Evolutionary conservation across 2,329 filamentous ascomycete species (phyloP), one percentile per base, ranked within the genome.

Genomic region (Xylaria sp.): DNA sequence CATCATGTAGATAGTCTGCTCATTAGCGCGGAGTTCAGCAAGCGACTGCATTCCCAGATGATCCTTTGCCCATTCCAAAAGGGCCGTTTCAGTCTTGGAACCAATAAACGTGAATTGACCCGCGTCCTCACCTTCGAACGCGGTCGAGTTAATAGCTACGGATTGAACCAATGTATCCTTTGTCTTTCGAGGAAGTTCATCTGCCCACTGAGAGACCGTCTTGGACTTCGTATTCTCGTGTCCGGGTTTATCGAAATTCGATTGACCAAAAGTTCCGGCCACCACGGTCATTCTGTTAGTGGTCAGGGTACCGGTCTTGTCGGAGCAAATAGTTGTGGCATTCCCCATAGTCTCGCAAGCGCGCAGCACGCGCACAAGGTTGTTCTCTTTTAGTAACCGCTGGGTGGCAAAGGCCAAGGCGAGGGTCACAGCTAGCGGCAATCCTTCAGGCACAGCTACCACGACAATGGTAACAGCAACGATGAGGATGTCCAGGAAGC

Each of bases 261-360:
- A 78, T 59, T 76, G 78, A 35, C 91, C 91, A 48, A 93, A 80
- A 5, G 90, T 90, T 6, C 91, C 91, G 29, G 91, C 90, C 35
- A 94, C 91, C 1, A 93, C 91, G 0, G 90, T 91, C 90, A 92
- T 92, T 78, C 90, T 89, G 76, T 92, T 92, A 67, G 92, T 90
- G 0, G 91, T 93, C 21, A 93, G 81, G 5, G 91, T 93, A 59
- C 91, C 91, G 1, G 91, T 93, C 80, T 93, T 93, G 78, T 93
- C 92, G 3, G 92, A 94, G 79, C 92, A 95, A 42, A 95, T 91
- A 0, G 92, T 91, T 1, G 88, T 91, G 32, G 88, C 88, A 73
- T 92, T 92, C 5, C 90, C 90, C 89, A 92, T 91, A 2, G 89
- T 91, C 78, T 92, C 90, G 76, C 89, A 91, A 67, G 90, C 90